phyloP scores from a whole-genome alignment of 176 grass and related monocot genomes.

The Bolboschoenus planiculmis region DNA sequence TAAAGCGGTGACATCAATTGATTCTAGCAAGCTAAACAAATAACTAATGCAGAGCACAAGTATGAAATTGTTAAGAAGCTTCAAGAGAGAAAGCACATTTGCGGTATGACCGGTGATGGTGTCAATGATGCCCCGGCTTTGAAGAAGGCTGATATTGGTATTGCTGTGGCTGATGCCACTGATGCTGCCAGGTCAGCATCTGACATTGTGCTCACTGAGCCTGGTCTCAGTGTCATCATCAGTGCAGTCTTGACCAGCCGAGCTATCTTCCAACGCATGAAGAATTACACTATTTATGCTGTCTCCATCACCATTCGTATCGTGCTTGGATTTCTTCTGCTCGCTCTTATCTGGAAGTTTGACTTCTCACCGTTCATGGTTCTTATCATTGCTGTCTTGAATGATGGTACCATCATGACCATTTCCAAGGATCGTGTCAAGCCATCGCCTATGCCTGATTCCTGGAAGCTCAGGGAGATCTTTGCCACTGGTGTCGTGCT shows the following conservation, averaged over 20 bases:
- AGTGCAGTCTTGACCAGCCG: conserved; percentile 89
- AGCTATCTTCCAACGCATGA: conserved; percentile 98
- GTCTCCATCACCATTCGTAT: conserved; percentile 98
- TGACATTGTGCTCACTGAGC: conserved; percentile 97
- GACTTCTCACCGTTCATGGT: conserved; percentile 99
- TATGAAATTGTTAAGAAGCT: conserved; percentile 97
- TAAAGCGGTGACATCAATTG: neutral
- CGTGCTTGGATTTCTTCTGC: conserved; percentile 81
- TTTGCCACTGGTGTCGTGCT: conserved; percentile 89
- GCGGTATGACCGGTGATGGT: conserved; percentile 93
- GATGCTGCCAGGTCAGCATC: conserved; percentile 84
- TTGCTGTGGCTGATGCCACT: conserved; percentile 81
- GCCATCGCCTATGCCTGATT: conserved; percentile 77
- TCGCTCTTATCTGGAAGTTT: conserved; percentile 90
- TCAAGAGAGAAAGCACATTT: conserved; percentile 96
- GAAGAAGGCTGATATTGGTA: conserved; percentile 98
- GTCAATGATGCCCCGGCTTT: conserved; percentile 93
- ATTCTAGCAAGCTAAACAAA: neutral
- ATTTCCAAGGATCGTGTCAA: conserved; percentile 99
- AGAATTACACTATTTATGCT: conserved; percentile 99
- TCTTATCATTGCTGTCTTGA: conserved; percentile 91
- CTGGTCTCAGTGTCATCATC: conserved; percentile 91
- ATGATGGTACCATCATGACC: conserved; percentile 99
- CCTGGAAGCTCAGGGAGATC: conserved; percentile 96
- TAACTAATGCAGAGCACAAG: conserved; percentile 69